A percentile compares a stretch with the other conserved stretches of the same genome.
Conservation (phyloP, 2,329 filamentous ascomycete genomes). For the Grosmannia huntii region DNA sequence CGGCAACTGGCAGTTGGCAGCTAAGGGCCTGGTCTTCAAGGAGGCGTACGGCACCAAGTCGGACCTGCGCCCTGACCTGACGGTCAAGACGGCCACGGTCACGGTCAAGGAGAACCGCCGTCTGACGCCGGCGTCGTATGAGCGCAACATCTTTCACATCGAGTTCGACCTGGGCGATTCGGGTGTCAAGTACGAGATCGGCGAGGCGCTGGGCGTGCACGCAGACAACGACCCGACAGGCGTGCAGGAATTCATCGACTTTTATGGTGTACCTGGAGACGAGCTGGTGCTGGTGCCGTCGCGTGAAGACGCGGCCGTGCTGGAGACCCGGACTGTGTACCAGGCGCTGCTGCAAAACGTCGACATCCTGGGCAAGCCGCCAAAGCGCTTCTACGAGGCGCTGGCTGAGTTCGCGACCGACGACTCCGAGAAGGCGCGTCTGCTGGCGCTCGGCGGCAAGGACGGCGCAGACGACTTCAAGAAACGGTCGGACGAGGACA, state of each 20-base stretch:
- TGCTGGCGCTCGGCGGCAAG: slow-evolving; percentile 61
- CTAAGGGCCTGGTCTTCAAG: slow-evolving; percentile 84
- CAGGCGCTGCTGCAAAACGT: slow-evolving; percentile 86
- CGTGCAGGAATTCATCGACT: slow-evolving; percentile 74
- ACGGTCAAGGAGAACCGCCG: slow-evolving; percentile 92
- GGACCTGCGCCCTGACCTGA: slow-evolving; percentile 70
- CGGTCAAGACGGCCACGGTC: slow-evolving; percentile 75
- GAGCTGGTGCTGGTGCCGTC: slow-evolving; percentile 86
- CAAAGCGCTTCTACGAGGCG: slow-evolving; percentile 94
- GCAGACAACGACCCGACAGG: slow-evolving; percentile 78
- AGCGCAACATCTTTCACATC: slow-evolving; percentile 99
- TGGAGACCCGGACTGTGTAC: slow-evolving; percentile 85
- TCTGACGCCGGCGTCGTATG: slow-evolving; percentile 76
- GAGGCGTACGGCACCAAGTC: slow-evolving; percentile 73
- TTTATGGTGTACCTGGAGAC: slow-evolving; percentile 72
- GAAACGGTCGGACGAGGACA: slow-evolving; percentile 80
- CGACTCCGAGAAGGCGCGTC: slow-evolving; percentile 66
- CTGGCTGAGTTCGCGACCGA: slow-evolving; percentile 78
- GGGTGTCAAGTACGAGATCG: slow-evolving; percentile 90
- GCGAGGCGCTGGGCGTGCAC: slow-evolving; percentile 92
- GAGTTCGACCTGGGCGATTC: slow-evolving; percentile 92
- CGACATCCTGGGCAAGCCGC: slow-evolving; percentile 91
- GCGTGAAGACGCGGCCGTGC: slow-evolving; percentile 58
- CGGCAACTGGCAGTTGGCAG: slow-evolving; percentile 68
- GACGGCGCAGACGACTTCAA: slow-evolving; percentile 87